Percentiles rank a stretch among this genome's conserved stretches.
Evolutionary conservation across 192 early-diverging fungal species (phyloP).

Genomic region (Coemansia erecta): DNA sequence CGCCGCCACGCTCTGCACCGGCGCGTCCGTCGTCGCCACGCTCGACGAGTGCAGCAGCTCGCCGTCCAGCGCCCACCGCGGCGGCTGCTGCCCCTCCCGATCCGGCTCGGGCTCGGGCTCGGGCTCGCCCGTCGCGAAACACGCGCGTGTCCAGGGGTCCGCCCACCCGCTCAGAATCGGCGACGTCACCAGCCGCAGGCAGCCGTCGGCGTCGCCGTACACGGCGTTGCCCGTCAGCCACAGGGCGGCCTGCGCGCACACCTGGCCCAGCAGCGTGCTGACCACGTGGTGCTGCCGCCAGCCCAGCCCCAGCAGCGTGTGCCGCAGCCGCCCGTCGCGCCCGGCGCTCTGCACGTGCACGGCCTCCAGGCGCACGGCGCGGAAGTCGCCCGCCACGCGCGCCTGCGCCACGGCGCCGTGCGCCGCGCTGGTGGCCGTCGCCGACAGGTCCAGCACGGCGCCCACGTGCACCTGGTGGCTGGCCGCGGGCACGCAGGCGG

Average conservation of each 20-base stretch:
- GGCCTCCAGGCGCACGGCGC: conserved; percentile 1
- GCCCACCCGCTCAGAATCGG: background rate
- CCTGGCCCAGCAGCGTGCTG: conserved; percentile 3
- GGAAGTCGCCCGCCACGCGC: conserved; percentile 14
- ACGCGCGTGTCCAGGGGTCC: conserved; percentile 1
- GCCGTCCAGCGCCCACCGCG: no score
- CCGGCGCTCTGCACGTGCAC: conserved; percentile 20
- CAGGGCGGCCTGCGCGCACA: background rate
- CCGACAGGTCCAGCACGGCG: background rate
- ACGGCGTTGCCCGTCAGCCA: conserved; percentile 14
- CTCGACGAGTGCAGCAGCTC: no score
- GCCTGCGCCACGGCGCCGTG: background rate
- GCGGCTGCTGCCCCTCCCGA: no score
- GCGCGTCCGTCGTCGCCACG: no score
- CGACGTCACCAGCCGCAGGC: conserved; percentile 11
- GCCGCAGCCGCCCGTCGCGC: conserved; percentile 18
- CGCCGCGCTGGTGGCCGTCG: conserved; percentile 3
- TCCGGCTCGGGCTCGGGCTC: no score
- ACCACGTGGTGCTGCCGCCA: conserved; percentile 12
- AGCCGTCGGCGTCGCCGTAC: conserved; percentile 23
- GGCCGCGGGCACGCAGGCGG: conserved; percentile 5
- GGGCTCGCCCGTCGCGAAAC: no score
- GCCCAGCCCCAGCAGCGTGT: conserved; percentile 14
- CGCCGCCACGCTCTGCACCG: conserved; percentile 1
- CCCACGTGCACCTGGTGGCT: conserved; percentile 25